Evolutionary conservation across 163 green algal species (phyloP), one percentile per base, ranked within the genome.

Genomic region (Scenedesmus sp.): DNA sequence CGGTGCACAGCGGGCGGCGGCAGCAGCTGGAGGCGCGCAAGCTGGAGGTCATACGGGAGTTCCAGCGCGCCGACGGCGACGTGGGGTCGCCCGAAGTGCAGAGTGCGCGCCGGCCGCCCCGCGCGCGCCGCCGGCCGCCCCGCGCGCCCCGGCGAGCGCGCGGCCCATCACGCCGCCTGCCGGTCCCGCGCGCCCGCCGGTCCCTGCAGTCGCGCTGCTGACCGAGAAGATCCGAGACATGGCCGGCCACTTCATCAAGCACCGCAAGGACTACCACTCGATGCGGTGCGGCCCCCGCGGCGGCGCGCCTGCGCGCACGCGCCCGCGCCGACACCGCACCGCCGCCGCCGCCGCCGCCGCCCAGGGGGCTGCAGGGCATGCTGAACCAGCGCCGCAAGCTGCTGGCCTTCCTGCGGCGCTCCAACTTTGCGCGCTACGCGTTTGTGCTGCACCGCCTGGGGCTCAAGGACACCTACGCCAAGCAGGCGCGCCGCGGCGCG

Each of bases 341-440:
- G 39, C 39, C 39, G 6, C 7, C 39, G 10, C 39, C 39, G 39
- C 39, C 39, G 39, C 39, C 39, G 39, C 39, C 39, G 39, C 39
- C 56, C 75, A 89, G 82, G 58, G 84, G 92, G 1, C 75, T 96
- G 65, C 70, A 92, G 77, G 81, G 72, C 22, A 87, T 93, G 84
- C 78, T 95, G 26, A 89, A 89, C 71, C 83, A 89, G 73, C 84
- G 92, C 26, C 84, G 89, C 42, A 85, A 81, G 31, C 66, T 96
- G 83, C 86, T 97, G 42, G 84, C 84, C 42, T 97, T 95, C 72
- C 66, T 97, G 50, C 84, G 92, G 1, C 79, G 78, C 1, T 83
- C 70, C 7, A 86, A 94, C 70, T 96, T 96, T 74, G 80, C 90
- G n/a, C 45, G 80, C 2, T 97, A 95, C 77, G 83, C 84, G 6